phyloP scores from a whole-genome alignment of 345 rosid species.

The Eucalyptus regnans region DNA sequence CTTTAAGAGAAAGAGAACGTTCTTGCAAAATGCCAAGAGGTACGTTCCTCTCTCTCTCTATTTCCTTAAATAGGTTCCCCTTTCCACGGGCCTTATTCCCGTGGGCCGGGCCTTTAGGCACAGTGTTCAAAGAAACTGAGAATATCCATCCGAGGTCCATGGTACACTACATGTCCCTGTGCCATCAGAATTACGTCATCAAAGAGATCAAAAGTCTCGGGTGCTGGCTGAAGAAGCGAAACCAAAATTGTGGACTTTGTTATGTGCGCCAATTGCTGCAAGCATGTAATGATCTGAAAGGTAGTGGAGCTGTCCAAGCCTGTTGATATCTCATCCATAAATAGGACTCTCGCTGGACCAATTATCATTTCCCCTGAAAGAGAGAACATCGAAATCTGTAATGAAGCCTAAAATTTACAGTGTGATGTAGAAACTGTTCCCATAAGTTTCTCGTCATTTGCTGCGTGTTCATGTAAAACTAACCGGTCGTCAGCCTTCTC shows the following conservation, averaged over 20 bases:
- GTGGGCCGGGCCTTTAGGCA: too few relatives aligned
- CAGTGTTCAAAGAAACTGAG: background rate
- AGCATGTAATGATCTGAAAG: conserved; percentile 44
- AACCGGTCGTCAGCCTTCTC: conserved; percentile 44
- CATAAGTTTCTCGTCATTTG: too few relatives aligned
- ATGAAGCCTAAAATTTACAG: background rate
- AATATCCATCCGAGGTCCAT: conserved; percentile 41
- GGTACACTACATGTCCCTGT: conserved; percentile 62
- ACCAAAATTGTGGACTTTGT: conserved; percentile 37
- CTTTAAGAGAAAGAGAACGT: too few relatives aligned
- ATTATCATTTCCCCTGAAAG: conserved; percentile 53
- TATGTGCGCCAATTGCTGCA: conserved; percentile 54
- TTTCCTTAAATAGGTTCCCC: too few relatives aligned
- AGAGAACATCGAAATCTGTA: background rate
- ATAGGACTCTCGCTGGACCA: conserved; percentile 56
- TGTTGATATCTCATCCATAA: conserved; percentile 77
- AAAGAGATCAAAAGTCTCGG: conserved; percentile 62
- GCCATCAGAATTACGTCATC: conserved; percentile 55
- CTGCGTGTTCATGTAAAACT: background rate
- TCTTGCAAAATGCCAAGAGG: too few relatives aligned
- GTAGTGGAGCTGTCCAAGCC: conserved; percentile 13
- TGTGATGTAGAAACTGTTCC: background rate
- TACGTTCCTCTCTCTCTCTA: too few relatives aligned
- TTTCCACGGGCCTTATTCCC: too few relatives aligned
- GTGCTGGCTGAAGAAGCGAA: conserved; percentile 70